A percentile compares a stretch with the other conserved stretches of the same genome.
Conservation (phyloP, 2,329 filamentous ascomycete species). For the Simplicillium sp. region DNA sequence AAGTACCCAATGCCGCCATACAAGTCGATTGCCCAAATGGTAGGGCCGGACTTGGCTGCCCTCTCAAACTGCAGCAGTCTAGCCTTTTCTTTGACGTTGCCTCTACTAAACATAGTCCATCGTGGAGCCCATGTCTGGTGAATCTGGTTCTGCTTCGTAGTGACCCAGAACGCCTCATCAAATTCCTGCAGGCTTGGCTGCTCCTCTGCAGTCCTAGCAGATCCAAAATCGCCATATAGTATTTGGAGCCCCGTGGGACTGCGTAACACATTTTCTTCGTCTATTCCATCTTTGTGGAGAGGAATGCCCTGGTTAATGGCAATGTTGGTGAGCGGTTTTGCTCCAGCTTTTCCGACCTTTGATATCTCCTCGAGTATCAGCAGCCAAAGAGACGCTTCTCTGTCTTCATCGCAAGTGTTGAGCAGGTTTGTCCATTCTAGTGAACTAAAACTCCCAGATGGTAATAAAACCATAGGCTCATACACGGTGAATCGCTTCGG, state of each 20-base stretch:
- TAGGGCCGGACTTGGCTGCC: constrained; percentile 13
- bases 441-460: constrained; percentile 45
- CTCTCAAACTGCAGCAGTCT: constrained; percentile 51
- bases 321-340: constrained; percentile 38
- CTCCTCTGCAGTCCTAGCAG: constrained; percentile 16
- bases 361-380: constrained; percentile 38
- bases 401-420: constrained; percentile 10
- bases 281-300: constrained; percentile 20
- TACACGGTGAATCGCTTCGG: constrained; percentile 53
- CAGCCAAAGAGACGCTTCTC: constrained; percentile 32
- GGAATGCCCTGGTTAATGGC: constrained; percentile 56
- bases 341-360: constrained; percentile 21
- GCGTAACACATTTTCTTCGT: constrained; percentile 59
- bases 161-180: constrained; percentile 64
- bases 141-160: constrained; percentile 69
- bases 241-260: constrained; percentile 61
- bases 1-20: constrained; percentile 96
- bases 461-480: constrained; percentile 51
- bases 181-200: constrained; percentile 44
- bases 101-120: constrained; percentile 90
- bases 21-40: constrained; percentile 60
- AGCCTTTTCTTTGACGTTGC: constrained; percentile 84
- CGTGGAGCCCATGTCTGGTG: constrained; percentile 77
- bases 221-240: constrained; percentile 68
- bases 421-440: constrained; percentile 30